Evolutionary conservation across 2,329 filamentous ascomycete genomes (phyloP).

Genomic region (Hypoxylon sp.): DNA sequence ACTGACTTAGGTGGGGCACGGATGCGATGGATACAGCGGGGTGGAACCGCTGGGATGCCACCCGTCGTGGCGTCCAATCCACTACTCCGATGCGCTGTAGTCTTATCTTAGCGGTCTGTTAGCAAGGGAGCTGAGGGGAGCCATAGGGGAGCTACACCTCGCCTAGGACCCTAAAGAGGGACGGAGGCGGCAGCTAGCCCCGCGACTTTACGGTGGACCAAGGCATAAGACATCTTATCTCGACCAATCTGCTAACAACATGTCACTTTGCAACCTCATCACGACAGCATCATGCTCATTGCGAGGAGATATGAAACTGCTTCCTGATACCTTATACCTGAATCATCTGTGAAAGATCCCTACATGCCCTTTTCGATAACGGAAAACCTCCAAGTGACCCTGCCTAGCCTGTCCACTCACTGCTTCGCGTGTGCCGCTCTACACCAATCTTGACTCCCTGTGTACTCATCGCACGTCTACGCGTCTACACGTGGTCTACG

Average conservation of each 20-base stretch:
- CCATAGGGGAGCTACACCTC: too few relatives aligned
- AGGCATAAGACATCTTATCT: too few relatives aligned
- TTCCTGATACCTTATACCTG: constrained; percentile 2
- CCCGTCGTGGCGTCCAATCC: background rate
- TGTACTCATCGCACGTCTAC: too few relatives aligned
- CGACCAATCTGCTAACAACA: background rate
- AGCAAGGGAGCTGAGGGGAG: constrained; percentile 8
- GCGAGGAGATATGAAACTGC: background rate
- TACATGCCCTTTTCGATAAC: background rate
- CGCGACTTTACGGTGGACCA: too few relatives aligned
- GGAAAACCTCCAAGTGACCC: too few relatives aligned
- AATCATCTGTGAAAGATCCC: background rate
- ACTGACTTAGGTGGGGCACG: constrained; percentile 14
- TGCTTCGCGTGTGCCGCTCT: background rate
- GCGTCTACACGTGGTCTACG: too few relatives aligned
- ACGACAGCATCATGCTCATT: constrained; percentile 6
- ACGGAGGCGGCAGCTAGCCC: too few relatives aligned
- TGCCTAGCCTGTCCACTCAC: background rate
- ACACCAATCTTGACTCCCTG: background rate
- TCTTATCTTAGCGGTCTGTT: constrained; percentile 18
- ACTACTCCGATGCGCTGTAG: constrained; percentile 8
- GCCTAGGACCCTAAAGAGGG: too few relatives aligned
- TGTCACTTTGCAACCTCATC: background rate
- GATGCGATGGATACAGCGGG: constrained; percentile 6
- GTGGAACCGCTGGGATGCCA: background rate